These are phyloP conservation scores for Pythium vanterpoolii DNA, from an alignment of 352 stramenopile genomes.

Conservation along the genomic window DNA sequence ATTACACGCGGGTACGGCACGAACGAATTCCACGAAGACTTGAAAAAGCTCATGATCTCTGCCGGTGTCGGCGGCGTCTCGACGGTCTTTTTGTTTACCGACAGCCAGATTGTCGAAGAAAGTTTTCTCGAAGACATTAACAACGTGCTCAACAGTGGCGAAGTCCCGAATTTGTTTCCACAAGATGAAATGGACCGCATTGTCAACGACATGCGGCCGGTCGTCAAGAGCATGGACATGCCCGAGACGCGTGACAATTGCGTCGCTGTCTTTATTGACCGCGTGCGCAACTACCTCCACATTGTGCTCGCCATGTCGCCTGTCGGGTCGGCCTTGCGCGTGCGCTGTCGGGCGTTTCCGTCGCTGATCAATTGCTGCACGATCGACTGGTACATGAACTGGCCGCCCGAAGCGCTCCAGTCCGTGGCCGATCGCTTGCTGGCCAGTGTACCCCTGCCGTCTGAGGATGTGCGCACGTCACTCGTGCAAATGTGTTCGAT, in stretches of 20 bases:
- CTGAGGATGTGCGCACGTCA: conserved; percentile 59
- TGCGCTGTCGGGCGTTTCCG: conserved; percentile 92
- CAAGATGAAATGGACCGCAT: conserved; percentile 94
- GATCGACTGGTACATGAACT: conserved; percentile 96
- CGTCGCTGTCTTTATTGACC: conserved; percentile 84
- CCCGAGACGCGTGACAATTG: conserved; percentile 92
- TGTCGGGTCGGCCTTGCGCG: conserved; percentile 89
- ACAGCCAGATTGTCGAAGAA: conserved; percentile 94
- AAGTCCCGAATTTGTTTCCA: conserved; percentile 94
- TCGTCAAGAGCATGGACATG: conserved; percentile 86
- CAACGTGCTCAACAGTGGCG: conserved; percentile 95
- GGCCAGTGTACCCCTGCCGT: conserved; percentile 70
- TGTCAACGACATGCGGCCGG: conserved; percentile 88
- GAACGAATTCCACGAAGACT: conserved; percentile 91
- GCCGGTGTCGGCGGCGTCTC: conserved; percentile 81
- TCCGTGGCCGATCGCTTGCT: conserved; percentile 90
- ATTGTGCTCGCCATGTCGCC: conserved; percentile 95
- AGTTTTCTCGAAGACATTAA: conserved; percentile 96
- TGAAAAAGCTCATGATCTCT: conserved; percentile 93
- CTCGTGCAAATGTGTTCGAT: conserved; percentile 91
- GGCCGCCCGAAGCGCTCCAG: conserved; percentile 90
- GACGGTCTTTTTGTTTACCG: conserved; percentile 93
- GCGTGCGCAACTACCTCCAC: conserved; percentile 92
- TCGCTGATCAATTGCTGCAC: conserved; percentile 96
- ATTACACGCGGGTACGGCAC: conserved; percentile 90